A percentile compares a stretch with the other conserved stretches of the same genome.
Conservation (phyloP, 768 basidiomycete genomes). For the Dendrothele bispora region DNA sequence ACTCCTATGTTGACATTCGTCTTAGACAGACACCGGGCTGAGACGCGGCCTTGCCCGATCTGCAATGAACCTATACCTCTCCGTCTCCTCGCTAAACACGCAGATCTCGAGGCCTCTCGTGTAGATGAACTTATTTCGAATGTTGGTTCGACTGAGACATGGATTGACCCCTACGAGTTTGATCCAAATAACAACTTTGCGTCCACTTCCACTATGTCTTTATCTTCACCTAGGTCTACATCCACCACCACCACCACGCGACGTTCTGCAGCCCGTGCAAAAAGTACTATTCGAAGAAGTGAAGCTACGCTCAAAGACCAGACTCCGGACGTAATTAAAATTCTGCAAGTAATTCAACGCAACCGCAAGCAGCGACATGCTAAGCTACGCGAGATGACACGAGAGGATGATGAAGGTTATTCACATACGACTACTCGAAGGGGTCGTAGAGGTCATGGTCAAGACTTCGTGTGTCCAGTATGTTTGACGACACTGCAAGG, state of each 20-base stretch:
- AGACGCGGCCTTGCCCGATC: slow-evolving; percentile 73
- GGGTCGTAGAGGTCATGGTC: too few relatives aligned
- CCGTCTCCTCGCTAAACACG: slow-evolving; percentile 66
- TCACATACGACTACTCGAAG: slow-evolving; percentile 27
- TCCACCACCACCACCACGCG: slow-evolving; percentile 28
- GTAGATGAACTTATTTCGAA: slow-evolving; percentile 65
- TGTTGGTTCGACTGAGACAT: slow-evolving; percentile 61
- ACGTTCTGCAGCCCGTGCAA: slow-evolving; percentile 46
- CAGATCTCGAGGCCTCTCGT: slow-evolving; percentile 64
- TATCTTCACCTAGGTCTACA: slow-evolving; percentile 11
- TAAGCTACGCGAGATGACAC: slow-evolving; percentile 66
- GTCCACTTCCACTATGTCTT: slow-evolving; percentile 36
- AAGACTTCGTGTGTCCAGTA: slow-evolving; percentile 69
- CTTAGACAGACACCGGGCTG: slow-evolving; percentile 63
- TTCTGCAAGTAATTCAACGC: slow-evolving; percentile 62
- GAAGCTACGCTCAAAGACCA: slow-evolving; percentile 22
- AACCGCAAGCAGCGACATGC: slow-evolving; percentile 67
- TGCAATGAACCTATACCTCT: slow-evolving; percentile 74
- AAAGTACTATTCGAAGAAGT: slow-evolving; percentile 31
- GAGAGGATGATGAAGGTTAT: slow-evolving; percentile 55
- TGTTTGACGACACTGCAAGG: slow-evolving; percentile 59
- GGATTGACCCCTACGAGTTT: slow-evolving; percentile 49
- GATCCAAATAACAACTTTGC: slow-evolving; percentile 1
- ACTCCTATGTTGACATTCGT: slow-evolving; percentile 8
- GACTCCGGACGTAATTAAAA: slow-evolving; percentile 43